Conservation (phyloP, 805 yeast species). For the Kodamaea nitidulidarum region DNA sequence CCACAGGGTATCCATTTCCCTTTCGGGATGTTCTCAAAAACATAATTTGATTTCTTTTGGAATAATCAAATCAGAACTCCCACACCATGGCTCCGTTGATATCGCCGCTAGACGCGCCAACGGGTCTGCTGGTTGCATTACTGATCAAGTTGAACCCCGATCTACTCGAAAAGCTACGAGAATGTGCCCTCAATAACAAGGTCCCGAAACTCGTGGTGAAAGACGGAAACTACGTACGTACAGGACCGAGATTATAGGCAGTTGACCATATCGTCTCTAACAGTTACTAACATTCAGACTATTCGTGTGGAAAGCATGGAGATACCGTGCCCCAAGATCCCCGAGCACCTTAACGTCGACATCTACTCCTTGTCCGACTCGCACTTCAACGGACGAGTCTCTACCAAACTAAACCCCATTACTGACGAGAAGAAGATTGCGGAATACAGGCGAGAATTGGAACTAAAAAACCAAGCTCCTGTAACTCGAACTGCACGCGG, state of each 20-base stretch:
- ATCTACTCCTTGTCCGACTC: constrained; percentile 20
- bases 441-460: constrained; percentile 14
- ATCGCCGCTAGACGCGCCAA: constrained; percentile 13
- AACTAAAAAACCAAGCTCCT: constrained; percentile 2
- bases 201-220: constrained; percentile 34
- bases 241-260: background rate
- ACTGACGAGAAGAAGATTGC: constrained; percentile 28
- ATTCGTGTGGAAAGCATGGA: constrained; percentile 25
- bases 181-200: constrained; percentile 13
- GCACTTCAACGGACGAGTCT: constrained; percentile 29
- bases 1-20: constrained; percentile 4
- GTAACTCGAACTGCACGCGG: constrained; percentile 1
- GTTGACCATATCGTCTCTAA: background rate
- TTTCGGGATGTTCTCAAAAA: constrained; percentile 1
- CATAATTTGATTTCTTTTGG: constrained; percentile 2
- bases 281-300: constrained; percentile 22
- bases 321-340: constrained; percentile 31
- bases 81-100: constrained; percentile 10
- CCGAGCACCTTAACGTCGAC: constrained; percentile 36
- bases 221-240: constrained; percentile 33
- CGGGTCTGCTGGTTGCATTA: constrained; percentile 21
- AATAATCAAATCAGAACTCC: constrained; percentile 3
- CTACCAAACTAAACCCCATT: constrained; percentile 26
- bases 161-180: constrained; percentile 23
- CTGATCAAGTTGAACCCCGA: constrained; percentile 28